These are phyloP conservation scores for Chenopodium quinoa DNA, from an alignment of 148 eudicot genomes.

Conservation along the genomic window DNA sequence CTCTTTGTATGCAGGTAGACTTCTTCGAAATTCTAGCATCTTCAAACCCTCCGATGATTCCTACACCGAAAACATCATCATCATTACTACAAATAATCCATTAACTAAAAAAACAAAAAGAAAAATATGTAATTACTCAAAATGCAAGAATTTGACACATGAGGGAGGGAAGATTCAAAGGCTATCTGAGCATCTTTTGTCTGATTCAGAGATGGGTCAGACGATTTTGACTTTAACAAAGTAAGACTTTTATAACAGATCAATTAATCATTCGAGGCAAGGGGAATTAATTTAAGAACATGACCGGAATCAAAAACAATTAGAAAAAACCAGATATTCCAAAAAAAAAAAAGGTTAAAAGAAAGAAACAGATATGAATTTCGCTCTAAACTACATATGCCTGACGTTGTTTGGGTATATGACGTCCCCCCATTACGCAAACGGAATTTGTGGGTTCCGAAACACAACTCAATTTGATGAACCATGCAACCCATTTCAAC, in stretches of 20 bases:
- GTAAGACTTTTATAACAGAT: background rate
- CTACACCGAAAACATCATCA: conserved; percentile 31
- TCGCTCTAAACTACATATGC: background rate
- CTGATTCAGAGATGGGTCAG: background rate
- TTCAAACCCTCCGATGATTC: conserved; percentile 88
- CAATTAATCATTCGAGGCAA: background rate
- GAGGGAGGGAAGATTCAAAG: background rate
- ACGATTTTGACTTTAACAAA: background rate
- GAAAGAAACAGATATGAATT: background rate
- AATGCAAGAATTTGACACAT: background rate
- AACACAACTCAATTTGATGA: too few species aligned
- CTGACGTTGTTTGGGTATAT: background rate
- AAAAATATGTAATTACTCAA: background rate
- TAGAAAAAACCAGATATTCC: background rate
- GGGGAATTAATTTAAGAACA: background rate
- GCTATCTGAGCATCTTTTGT: background rate
- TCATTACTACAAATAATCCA: background rate
- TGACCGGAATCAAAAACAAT: background rate
- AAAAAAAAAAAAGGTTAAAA: too few species aligned
- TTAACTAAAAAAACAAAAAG: background rate
- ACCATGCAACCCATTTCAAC: too few species aligned
- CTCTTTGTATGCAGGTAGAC: conserved; percentile 87
- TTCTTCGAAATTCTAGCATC: conserved; percentile 82
- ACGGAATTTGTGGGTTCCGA: too few species aligned
- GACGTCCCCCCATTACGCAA: too few species aligned